Percentiles rank a stretch among this genome's conserved stretches.
These are phyloP conservation scores for Apiospora arundinis DNA, from an alignment of 2,329 filamentous ascomycete genomes.

Conservation along the genomic window DNA sequence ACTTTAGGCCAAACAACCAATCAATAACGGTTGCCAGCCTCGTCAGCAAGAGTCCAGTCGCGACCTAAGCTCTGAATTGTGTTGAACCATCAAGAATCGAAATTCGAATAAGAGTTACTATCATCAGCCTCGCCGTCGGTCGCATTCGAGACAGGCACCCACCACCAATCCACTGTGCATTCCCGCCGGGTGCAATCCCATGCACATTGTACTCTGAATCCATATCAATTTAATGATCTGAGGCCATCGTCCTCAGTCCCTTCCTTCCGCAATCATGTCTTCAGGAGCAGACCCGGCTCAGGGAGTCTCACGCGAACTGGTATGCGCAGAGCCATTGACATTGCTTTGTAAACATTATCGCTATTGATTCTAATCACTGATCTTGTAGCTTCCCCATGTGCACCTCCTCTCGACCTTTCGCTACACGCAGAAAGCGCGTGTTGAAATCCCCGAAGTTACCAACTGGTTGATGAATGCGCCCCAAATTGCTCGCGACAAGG, in stretches of 20 bases:
- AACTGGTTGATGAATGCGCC: constrained; percentile 85
- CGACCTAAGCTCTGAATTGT: constrained; percentile 16
- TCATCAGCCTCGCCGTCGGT: constrained; percentile 19
- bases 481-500: constrained; percentile 81
- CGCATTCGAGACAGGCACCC: constrained; percentile 3
- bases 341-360: constrained; percentile 23
- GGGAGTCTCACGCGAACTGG: constrained; percentile 51
- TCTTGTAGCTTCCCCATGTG: constrained; percentile 77
- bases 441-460: constrained; percentile 79
- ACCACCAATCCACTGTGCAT: neutral
- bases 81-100: constrained; percentile 14
- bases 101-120: constrained; percentile 3
- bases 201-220: neutral
- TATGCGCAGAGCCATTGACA: constrained; percentile 32
- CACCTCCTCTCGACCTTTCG: constrained; percentile 86
- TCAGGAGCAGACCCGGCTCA: constrained; percentile 52
- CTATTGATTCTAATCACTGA: constrained; percentile 25
- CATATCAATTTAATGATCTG: constrained; percentile 4
- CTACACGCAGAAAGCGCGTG: constrained; percentile 75
- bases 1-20: constrained; percentile 9
- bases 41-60: constrained; percentile 13
- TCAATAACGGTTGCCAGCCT: constrained; percentile 1
- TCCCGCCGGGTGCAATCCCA: neutral
- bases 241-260: constrained; percentile 20
- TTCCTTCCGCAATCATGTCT: constrained; percentile 33